A percentile compares a stretch with the other conserved stretches of the same genome.
Conservation (phyloP, 2,329 filamentous ascomycete genomes). For the Talaromyces sp. region DNA sequence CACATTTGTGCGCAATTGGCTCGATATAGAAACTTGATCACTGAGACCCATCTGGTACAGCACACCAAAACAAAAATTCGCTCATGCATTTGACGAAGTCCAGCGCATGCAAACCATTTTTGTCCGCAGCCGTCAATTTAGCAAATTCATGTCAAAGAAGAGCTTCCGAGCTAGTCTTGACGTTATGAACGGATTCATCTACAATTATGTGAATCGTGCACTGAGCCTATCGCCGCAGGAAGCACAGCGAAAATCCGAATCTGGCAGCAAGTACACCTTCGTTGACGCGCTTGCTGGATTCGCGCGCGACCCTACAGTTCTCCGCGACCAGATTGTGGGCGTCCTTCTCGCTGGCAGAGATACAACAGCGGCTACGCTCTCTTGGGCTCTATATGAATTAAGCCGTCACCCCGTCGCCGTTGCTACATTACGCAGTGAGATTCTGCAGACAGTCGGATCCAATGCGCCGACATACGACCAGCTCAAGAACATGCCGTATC, state of each 20-base stretch:
- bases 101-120: constrained; percentile 10
- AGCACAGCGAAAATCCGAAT: neutral
- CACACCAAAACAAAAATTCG: constrained; percentile 26
- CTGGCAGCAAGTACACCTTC: constrained; percentile 39
- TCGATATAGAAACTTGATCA: no score
- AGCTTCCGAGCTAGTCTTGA: constrained; percentile 24
- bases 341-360: constrained; percentile 50
- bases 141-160: no score
- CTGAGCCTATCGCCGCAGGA: no score
- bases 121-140: no score
- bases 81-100: constrained; percentile 30
- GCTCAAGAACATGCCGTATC: neutral
- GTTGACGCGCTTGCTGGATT: constrained; percentile 42
- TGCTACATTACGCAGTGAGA: neutral
- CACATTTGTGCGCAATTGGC: no score
- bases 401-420: constrained; percentile 21
- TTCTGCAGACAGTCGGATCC: neutral
- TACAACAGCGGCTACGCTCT: constrained; percentile 38
- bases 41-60: constrained; percentile 41
- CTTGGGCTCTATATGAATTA: constrained; percentile 35
- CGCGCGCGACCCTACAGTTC: constrained; percentile 41
- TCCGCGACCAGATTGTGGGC: constrained; percentile 46
- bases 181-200: constrained; percentile 29
- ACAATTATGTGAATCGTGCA: constrained; percentile 34
- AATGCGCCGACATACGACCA: neutral